Base-by-base conservation (phyloP, 2,329 filamentous ascomycete genomes). In the Catunica adiposa region DNA sequence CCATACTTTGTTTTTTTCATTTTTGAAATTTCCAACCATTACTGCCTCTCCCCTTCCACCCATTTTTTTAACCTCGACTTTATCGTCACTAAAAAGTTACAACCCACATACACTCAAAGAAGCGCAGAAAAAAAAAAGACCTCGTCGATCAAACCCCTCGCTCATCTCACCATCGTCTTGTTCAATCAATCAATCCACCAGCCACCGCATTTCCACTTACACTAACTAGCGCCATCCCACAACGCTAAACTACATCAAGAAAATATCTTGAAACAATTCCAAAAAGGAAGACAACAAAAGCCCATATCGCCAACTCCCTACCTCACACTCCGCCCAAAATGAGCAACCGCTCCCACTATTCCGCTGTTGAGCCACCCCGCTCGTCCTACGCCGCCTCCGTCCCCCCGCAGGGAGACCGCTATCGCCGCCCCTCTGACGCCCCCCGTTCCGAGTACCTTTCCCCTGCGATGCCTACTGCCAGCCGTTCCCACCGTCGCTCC, bases 401-500 rank as follows among this genome's bases (percentile, higher is more conserved):
- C 11, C 50, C 56, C 8, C 58, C 46, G 4, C 15, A 44, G 15
- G 46, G 51, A 1, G 31, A 44, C 8, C 26, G 54, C 23, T 53
- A 51, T 38, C 56, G 37, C 46, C 51, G 52, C 23, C 52, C 51
- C n/a, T 52, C 50, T 11, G 51, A 57, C 29, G 46, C 46, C 20
- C 58, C 53, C 6, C 53, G 44, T 20, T 58, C 52, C n/a, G 58
- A 59, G 47, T 48, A 40, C n/a, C 55, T 57, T n/a, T 44, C 54
- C 5, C 57, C 57, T 23, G 37, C 67, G 7, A 65, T 66, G 2
- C 58, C 61, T 11, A 61, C 60, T 42, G 62, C 64, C 2, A 54
- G 60, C 51, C 63, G 64, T 58, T 54, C 63, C 31, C 63, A 58
- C 56, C 56, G 56, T 17, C 56, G 56, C 29, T 58, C 56, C 9